These are phyloP conservation scores for Rhododendron mucronatum DNA, from an alignment of 148 eudicot species.

Conservation along the genomic window DNA sequence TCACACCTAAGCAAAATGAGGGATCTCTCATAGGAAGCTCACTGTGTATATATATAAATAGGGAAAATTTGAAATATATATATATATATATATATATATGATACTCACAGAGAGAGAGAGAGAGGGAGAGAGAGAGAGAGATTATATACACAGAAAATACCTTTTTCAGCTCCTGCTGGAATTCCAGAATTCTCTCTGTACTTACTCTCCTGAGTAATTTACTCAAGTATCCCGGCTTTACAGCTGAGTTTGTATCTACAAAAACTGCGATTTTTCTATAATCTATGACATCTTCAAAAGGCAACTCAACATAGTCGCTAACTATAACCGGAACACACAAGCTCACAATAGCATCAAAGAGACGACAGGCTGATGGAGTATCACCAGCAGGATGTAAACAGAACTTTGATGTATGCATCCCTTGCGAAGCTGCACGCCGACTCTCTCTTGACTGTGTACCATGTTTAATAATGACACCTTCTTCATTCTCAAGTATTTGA, in stretches of 20 bases:
- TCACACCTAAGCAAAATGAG: too few relatives aligned
- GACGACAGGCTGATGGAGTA: constrained; percentile 98
- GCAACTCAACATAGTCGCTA: constrained; percentile 87
- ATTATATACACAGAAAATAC: constrained; percentile 15
- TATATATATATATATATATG: too few relatives aligned
- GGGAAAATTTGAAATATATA: too few relatives aligned
- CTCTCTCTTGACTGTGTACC: constrained; percentile 97
- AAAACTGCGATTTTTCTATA: constrained; percentile 81
- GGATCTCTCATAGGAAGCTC: too few relatives aligned
- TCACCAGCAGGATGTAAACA: constrained; percentile 99
- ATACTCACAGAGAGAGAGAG: too few relatives aligned
- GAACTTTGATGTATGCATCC: constrained; percentile 95
- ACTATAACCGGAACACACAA: constrained; percentile 89
- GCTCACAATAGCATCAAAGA: constrained; percentile 98
- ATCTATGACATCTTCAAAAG: constrained; percentile 94
- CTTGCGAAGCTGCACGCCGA: constrained; percentile 87
- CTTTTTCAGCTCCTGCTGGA: constrained; percentile 78
- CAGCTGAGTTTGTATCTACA: constrained; percentile 69
- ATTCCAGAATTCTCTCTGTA: constrained; percentile 54
- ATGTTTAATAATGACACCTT: constrained; percentile 78
- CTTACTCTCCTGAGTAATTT: constrained; percentile 55
- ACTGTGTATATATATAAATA: too few relatives aligned
- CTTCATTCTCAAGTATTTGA: constrained; percentile 80
- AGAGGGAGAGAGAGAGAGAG: not conserved
- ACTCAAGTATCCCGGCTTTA: constrained; percentile 62